Conservation (phyloP, 331 rosid species). For the Rosa hybrid region DNA sequence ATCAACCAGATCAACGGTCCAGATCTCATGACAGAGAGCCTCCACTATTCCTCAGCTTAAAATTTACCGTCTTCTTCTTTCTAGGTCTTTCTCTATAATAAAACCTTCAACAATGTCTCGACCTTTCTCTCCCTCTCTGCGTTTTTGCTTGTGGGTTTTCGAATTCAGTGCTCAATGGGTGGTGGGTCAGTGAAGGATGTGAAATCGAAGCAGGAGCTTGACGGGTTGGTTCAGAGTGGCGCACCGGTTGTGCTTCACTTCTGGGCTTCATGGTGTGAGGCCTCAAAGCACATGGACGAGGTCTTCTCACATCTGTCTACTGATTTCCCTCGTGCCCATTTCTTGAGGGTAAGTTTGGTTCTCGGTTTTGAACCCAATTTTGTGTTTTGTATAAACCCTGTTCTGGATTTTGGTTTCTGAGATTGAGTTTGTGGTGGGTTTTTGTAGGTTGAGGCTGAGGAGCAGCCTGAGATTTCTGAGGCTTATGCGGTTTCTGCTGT, state of each 20-base stretch:
- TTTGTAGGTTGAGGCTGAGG: conserved; percentile 91
- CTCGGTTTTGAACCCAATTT: neutral
- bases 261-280: conserved; percentile 99
- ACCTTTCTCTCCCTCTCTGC: neutral
- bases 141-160: neutral
- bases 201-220: conserved; percentile 71
- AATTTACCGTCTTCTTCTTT: neutral
- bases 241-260: conserved; percentile 69
- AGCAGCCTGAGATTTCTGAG: conserved; percentile 86
- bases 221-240: conserved; percentile 52
- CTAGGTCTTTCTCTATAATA: neutral
- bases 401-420: neutral
- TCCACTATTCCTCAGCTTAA: neutral
- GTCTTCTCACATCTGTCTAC: conserved; percentile 75
- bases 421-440: neutral
- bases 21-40: neutral
- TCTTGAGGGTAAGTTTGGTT: conserved; percentile 65
- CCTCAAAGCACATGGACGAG: conserved; percentile 95
- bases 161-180: neutral
- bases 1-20: conserved; percentile 8
- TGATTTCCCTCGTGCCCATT: conserved; percentile 76
- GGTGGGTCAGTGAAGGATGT: conserved; percentile 81
- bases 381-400: neutral
- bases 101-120: neutral
- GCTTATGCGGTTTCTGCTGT: conserved; percentile 87